Base-by-base conservation (phyloP, 306 rosid genomes). In the Potentilla sterilis region DNA sequence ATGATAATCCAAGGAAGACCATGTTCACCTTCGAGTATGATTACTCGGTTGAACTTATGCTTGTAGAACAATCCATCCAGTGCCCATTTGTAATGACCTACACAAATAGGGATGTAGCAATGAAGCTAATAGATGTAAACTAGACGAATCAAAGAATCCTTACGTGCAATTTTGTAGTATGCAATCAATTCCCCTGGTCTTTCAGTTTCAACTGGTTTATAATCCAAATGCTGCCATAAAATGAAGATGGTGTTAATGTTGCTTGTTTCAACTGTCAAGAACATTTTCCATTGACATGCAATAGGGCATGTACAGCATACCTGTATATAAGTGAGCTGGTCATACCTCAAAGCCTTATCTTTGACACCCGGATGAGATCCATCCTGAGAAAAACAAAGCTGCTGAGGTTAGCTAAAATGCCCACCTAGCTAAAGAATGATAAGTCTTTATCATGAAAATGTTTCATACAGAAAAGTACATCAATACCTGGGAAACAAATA, bases 31-130 rank as follows among this genome's bases (percentile, higher is more conserved):
- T 95, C 98, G 72, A 95, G 98, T 71, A 94, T 94, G 87, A 92
- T 89, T 21, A 92, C 93, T 62, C 92, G 82, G 75, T 83, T 87
- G 82, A 94, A 94, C 67, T 90, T 90, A 84, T 87, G 91, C 82
- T 88, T 87, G 89, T 88, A 85, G 86, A 92, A 94, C 76, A 92
- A 85, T 74, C 88, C 84, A 84, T 90, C 96, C 85, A 94, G 79
- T 76, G 97, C 97, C 98, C 98, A 95, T 87, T 92, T 95, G 88
- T 95, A 95, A 84, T 95, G 98, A 79, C 92, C 98, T 95, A 83
- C 55, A 65, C 79, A 67, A 59, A 77, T 76, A 54, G 74, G 46
- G 22, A 51, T 63, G n/a, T 66, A 66, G 46, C 37, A 16, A 40
- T 13, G 41, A 65, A 47, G 47, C 46, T 67, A 47, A 14, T 22